Evolutionary conservation across 345 rosid species (phyloP).

Genomic region (Corchorus capsularis): DNA sequence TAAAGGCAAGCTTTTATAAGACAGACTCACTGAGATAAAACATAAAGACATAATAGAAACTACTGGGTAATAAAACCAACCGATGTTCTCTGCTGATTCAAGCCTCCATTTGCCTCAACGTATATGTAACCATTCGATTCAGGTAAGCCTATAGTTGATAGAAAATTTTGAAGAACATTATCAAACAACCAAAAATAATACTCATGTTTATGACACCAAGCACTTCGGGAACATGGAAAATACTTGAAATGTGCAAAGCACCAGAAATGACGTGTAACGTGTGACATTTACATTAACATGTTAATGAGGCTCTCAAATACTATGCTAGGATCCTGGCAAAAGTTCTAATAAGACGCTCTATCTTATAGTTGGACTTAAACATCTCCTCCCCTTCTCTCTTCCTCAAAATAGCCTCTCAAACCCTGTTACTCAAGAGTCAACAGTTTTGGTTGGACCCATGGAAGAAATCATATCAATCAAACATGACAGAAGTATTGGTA

Average conservation of each 20-base stretch:
- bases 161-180: not conserved
- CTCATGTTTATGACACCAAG: not conserved
- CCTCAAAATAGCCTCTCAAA: not conserved
- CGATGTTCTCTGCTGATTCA: slow-evolving; percentile 99
- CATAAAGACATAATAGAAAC: slow-evolving; percentile 8
- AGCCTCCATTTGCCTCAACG: slow-evolving; percentile 97
- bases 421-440: not conserved
- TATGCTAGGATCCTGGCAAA: not conserved
- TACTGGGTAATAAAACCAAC: slow-evolving; percentile 56
- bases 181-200: slow-evolving; percentile 7
- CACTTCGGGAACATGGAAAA: not conserved
- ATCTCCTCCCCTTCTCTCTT: not conserved
- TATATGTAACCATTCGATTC: slow-evolving; percentile 94
- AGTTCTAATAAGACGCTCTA: not conserved
- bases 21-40: slow-evolving; percentile 1
- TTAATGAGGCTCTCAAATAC: not conserved
- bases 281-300: not conserved
- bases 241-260: not conserved
- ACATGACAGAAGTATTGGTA: not conserved
- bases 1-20: slow-evolving; percentile 21
- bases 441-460: not conserved
- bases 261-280: not conserved
- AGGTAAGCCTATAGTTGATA: slow-evolving; percentile 61
- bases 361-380: not conserved
- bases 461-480: not conserved